These are phyloP conservation scores for Xylariales sp. DNA, from an alignment of 2,329 filamentous ascomycete genomes.

Conservation along the genomic window DNA sequence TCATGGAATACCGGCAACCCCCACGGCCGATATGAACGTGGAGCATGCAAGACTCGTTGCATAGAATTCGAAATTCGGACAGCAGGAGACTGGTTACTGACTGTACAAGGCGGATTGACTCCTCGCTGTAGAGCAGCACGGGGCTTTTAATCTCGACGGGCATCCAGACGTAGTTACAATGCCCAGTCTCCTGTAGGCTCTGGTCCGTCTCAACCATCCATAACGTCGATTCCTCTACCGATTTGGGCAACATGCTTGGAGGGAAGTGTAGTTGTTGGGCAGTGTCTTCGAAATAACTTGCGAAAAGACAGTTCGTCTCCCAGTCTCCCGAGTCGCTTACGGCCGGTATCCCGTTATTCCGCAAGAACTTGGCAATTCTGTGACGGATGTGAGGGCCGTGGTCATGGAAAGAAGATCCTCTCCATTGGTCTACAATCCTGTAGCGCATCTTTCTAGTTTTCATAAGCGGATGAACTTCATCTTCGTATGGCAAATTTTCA, in stretches of 20 bases:
- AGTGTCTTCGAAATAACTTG: background rate
- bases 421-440: background rate
- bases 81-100: constrained; percentile 3
- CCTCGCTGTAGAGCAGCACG: background rate
- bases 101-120: background rate
- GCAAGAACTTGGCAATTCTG: constrained; percentile 1
- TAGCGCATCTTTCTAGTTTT: background rate
- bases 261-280: background rate
- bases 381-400: constrained; percentile 1
- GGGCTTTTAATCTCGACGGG: constrained; percentile 3
- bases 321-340: constrained; percentile 5
- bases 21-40: constrained; percentile 7
- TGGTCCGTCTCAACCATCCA: constrained; percentile 5
- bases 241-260: background rate
- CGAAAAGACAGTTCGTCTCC: background rate
- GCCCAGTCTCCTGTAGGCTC: background rate
- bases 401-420: background rate
- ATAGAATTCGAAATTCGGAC: constrained; percentile 4
- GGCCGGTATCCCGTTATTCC: background rate
- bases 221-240: background rate
- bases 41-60: constrained; percentile 1
- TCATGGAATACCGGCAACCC: background rate
- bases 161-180: background rate
- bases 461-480: background rate
- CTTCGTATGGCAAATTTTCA: background rate